A percentile compares a stretch with the other conserved stretches of the same genome.
Evolutionary conservation across 306 rosid species (phyloP).

Genomic region (Medicago arabica): DNA sequence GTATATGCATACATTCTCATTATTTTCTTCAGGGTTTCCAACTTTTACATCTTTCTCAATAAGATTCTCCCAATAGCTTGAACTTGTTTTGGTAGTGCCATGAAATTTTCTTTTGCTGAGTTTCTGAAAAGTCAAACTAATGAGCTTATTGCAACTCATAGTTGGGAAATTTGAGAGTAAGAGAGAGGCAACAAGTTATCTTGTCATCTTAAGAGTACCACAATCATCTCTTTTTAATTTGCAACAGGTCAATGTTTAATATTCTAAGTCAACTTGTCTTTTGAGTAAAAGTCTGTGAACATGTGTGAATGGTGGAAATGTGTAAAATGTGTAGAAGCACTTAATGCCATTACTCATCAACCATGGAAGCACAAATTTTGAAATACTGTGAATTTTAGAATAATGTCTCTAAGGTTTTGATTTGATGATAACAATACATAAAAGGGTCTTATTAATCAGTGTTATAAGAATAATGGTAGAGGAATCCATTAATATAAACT

Average conservation of each 20-base stretch:
- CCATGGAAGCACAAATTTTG: too few relatives aligned
- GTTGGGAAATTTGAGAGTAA: background rate
- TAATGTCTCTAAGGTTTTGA: too few relatives aligned
- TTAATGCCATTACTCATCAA: too few relatives aligned
- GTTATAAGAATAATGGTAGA: too few relatives aligned
- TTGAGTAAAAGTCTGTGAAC: too few relatives aligned
- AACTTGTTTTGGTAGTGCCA: background rate
- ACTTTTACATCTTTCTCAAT: too few relatives aligned
- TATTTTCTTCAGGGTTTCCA: conserved; percentile 4
- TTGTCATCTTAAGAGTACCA: background rate
- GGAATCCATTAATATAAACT: too few relatives aligned
- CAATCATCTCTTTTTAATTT: background rate
- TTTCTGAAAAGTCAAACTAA: conserved; percentile 1
- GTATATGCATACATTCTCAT: conserved; percentile 36
- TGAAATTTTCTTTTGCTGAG: conserved; percentile 28
- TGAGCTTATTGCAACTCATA: conserved; percentile 24
- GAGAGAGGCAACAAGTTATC: background rate
- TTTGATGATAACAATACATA: too few relatives aligned
- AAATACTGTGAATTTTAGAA: too few relatives aligned
- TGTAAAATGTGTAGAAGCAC: too few relatives aligned
- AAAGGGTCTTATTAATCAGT: too few relatives aligned
- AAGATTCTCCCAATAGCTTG: conserved; percentile 14
- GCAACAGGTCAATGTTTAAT: background rate
- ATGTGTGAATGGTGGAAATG: too few relatives aligned
- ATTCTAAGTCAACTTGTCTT: conserved; percentile 6